Conservation (phyloP, 768 basidiomycete genomes). For the Leucocoprinus leucothites region DNA sequence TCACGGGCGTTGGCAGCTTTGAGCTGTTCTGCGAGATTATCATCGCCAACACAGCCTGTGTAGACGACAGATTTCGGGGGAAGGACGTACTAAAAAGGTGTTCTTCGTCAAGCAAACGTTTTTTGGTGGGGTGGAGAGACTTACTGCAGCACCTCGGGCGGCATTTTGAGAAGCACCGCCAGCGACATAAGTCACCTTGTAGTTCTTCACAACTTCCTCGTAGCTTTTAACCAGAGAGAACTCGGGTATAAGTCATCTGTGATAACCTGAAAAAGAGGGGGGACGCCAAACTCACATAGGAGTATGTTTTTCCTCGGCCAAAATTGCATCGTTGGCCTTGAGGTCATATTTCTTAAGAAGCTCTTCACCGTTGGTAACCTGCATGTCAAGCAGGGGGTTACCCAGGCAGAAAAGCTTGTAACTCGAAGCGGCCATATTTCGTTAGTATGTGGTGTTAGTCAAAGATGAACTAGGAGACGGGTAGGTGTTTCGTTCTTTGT, state of each 20-base stretch:
- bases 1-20: constrained; percentile 89
- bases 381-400: constrained; percentile 96
- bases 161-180: constrained; percentile 97
- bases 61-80: constrained; percentile 88
- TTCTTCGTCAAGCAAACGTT: not conserved
- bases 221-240: constrained; percentile 62
- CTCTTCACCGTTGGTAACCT: constrained; percentile 81
- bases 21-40: constrained; percentile 87
- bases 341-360: constrained; percentile 88
- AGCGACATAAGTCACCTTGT: constrained; percentile 86
- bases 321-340: constrained; percentile 93
- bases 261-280: too few species aligned
- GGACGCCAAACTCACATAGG: constrained; percentile 58
- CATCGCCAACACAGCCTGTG: constrained; percentile 91
- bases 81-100: constrained; percentile 71
- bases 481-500: too few species aligned
- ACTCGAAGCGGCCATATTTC: constrained; percentile 38
- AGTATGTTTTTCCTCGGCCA: constrained; percentile 85
- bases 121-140: constrained; percentile 23
- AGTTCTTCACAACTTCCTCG: constrained; percentile 75
- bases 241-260: too few species aligned
- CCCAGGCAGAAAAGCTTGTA: constrained; percentile 87
- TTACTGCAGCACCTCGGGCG: constrained; percentile 91
- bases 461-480: too few species aligned
- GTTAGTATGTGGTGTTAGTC: not conserved